These are phyloP conservation scores for Xylariaceae sp. DNA, from an alignment of 2,329 filamentous ascomycete species.

Conservation along the genomic window DNA sequence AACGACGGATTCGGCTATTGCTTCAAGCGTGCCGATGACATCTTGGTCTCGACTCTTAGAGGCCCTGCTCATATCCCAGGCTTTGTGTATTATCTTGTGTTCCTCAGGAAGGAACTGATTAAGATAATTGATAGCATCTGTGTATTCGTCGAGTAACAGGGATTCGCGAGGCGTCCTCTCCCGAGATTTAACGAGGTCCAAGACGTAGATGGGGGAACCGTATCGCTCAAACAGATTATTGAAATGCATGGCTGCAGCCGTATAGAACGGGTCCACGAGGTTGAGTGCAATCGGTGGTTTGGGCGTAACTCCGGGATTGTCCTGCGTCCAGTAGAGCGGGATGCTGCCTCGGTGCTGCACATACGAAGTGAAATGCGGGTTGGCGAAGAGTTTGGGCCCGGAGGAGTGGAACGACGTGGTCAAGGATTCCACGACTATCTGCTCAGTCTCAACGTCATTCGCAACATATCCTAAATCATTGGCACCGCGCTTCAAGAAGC, in stretches of 20 bases:
- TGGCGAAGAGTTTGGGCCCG: constrained; percentile 77
- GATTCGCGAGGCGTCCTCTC: constrained; percentile 88
- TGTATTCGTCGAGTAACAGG: constrained; percentile 83
- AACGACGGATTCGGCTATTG: constrained; percentile 82
- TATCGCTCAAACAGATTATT: constrained; percentile 92
- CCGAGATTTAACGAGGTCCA: constrained; percentile 85
- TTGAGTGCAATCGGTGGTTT: constrained; percentile 96
- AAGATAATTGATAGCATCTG: constrained; percentile 80
- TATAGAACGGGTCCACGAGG: constrained; percentile 93
- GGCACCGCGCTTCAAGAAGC: constrained; percentile 88
- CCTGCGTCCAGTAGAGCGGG: constrained; percentile 94
- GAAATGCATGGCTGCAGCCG: constrained; percentile 87
- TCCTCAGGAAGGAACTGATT: constrained; percentile 85
- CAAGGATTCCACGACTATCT: constrained; percentile 90
- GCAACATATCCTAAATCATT: constrained; percentile 95
- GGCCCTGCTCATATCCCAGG: constrained; percentile 97
- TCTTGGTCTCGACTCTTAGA: constrained; percentile 89
- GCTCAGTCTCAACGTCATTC: constrained; percentile 97
- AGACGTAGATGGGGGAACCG: constrained; percentile 81
- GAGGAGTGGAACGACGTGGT: constrained; percentile 95
- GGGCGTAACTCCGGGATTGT: constrained; percentile 88
- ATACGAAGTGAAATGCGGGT: constrained; percentile 89
- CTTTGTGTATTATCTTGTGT: constrained; percentile 86
- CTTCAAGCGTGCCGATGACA: constrained; percentile 86
- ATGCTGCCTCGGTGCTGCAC: constrained; percentile 96